phyloP scores from a whole-genome alignment of 768 basidiomycete species.

The Suillus sp. region DNA sequence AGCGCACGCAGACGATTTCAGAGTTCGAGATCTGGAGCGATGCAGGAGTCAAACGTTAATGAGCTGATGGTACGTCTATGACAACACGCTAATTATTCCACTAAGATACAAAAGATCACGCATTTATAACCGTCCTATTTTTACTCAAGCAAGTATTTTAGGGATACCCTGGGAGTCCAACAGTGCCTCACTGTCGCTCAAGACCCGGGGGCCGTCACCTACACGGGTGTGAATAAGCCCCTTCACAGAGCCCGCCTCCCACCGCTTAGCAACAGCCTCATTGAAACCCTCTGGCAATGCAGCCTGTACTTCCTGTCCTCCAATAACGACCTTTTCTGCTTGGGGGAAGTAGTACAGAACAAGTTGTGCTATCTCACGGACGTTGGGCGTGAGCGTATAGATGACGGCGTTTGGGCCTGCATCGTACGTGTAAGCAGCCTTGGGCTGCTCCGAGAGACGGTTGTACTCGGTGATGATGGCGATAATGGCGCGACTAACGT shows the following conservation, averaged over 20 bases:
- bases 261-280: slow-evolving; percentile 69
- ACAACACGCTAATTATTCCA: neutral
- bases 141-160: slow-evolving; percentile 43
- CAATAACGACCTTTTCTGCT: slow-evolving; percentile 51
- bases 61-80: neutral
- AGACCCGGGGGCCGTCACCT: slow-evolving; percentile 84
- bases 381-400: slow-evolving; percentile 78
- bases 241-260: slow-evolving; percentile 79
- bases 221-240: slow-evolving; percentile 90
- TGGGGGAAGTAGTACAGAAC: slow-evolving; percentile 89
- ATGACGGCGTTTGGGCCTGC: slow-evolving; percentile 99
- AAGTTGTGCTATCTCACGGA: slow-evolving; percentile 75
- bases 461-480: slow-evolving; percentile 91
- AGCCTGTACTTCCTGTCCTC: slow-evolving; percentile 44
- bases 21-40: neutral
- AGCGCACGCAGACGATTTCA: neutral
- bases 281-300: slow-evolving; percentile 75
- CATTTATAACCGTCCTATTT: neutral
- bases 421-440: slow-evolving; percentile 98
- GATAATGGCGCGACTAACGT: slow-evolving; percentile 93
- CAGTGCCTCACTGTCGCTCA: slow-evolving; percentile 64
- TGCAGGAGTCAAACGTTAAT: no score
- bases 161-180: slow-evolving; percentile 73
- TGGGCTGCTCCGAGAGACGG: slow-evolving; percentile 64
- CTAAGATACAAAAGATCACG: slow-evolving; percentile 1